Evolutionary conservation across 345 rosid genomes (phyloP).

Genomic region (Acer campestre): DNA sequence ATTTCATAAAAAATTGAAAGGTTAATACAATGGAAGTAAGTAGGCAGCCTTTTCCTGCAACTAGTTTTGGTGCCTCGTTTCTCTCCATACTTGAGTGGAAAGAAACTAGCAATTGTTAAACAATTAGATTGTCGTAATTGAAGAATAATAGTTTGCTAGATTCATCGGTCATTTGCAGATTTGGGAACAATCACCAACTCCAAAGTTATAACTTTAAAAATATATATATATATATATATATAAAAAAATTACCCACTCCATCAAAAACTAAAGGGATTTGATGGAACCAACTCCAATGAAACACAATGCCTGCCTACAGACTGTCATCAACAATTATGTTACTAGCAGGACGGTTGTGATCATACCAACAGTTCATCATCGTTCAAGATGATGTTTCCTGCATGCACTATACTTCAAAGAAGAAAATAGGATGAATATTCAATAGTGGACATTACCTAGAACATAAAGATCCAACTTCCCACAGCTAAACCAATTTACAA

Average conservation of each 20-base stretch:
- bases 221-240: too few species aligned
- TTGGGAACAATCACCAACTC: not conserved
- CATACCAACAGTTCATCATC: not conserved
- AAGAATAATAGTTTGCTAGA: not conserved
- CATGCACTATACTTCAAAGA: too few species aligned
- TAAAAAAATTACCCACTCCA: conserved; percentile 6
- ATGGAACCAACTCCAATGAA: conserved; percentile 4
- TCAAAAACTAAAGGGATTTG: not conserved
- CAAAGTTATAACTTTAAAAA: not conserved
- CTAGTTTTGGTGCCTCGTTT: not conserved
- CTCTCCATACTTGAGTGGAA: not conserved
- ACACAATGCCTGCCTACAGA: not conserved
- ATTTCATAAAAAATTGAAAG: not conserved
- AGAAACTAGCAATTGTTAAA: not conserved
- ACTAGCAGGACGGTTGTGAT: not conserved
- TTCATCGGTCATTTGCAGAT: not conserved
- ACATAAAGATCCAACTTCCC: conserved; percentile 19
- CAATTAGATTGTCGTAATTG: not conserved
- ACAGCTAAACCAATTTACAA: conserved; percentile 31
- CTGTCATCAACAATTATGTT: not conserved
- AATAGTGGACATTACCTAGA: conserved; percentile 16
- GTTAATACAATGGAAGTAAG: not conserved
- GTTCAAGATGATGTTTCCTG: not conserved
- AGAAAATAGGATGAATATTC: not conserved
- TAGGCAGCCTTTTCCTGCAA: not conserved